These are phyloP conservation scores for Penicillium janthinellum DNA, from an alignment of 2,329 filamentous ascomycete genomes.

Conservation along the genomic window DNA sequence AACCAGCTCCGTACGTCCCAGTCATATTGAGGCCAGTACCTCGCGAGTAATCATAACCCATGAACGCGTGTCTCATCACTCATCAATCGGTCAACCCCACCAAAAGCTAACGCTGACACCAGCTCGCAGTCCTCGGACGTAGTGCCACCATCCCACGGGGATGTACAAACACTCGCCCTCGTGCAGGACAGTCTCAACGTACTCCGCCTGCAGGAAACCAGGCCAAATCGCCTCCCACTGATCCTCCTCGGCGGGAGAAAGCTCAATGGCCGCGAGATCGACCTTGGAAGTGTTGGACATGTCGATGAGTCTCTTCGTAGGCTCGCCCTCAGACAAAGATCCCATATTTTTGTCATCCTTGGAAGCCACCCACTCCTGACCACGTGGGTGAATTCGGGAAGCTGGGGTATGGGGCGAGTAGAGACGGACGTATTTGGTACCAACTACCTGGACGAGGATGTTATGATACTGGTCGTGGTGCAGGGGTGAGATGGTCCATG, in stretches of 20 bases:
- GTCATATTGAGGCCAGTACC: not conserved
- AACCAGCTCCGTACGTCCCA: not conserved
- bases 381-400: conserved; percentile 44
- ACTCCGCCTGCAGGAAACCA: conserved; percentile 62
- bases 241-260: conserved; percentile 45
- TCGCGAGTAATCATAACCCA: not conserved
- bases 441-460: conserved; percentile 84
- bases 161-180: conserved; percentile 87
- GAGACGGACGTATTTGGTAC: conserved; percentile 86
- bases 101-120: conserved; percentile 97
- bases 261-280: conserved; percentile 72
- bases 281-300: conserved; percentile 89
- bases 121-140: conserved; percentile 78
- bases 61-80: not conserved
- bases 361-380: conserved; percentile 38
- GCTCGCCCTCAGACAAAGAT: conserved; percentile 4
- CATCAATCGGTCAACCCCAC: conserved; percentile 64
- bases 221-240: conserved; percentile 53
- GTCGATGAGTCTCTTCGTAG: conserved; percentile 57
- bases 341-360: conserved; percentile 1
- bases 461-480: conserved; percentile 97
- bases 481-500: conserved; percentile 83
- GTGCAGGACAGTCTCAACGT: conserved; percentile 73
- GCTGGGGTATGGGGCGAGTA: conserved; percentile 69
- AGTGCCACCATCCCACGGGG: conserved; percentile 97